Evolutionary conservation across 345 rosid species (phyloP), one percentile per base, ranked within the genome.

Genomic region (Pistacia integerrima): DNA sequence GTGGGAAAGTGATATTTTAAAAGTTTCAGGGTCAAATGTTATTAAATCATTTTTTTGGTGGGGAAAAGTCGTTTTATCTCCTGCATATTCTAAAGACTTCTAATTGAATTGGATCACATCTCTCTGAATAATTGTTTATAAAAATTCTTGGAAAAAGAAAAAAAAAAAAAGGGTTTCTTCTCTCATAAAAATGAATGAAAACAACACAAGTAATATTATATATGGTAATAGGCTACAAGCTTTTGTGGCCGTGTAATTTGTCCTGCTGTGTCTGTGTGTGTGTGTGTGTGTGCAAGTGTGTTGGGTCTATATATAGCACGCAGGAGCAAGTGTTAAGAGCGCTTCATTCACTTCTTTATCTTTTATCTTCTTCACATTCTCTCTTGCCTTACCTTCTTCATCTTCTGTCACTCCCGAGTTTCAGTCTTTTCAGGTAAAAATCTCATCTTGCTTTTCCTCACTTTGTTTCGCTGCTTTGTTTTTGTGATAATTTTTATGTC

Each of bases 381-480:
- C 22, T 68, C 28, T 11, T 30, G 11, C 64, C 18, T 66, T 54
- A 67, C 74, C 74, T 33, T 63, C 46, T 60, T 22, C 59, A 44
- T 17, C 16, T 14, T 0, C 9, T 11, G 0, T 11, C 56, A 8
- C 22, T 9, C 36, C 48, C 65, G 11, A 54, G 67, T 77, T 41
- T 35, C 28, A 36, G 66, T 46, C 62, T 36, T 48, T 56, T 11
- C 46, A 72, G 82, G 84, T 78, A 66, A 72, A 76, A 67, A 61
- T 62, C 52, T 58, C 11, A 48, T 11, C 22, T 20, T 30, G 64
- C 25, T 38, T 73, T 25, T 62, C n/a, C 9, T 13, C 35, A 16
- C 35, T 64, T 54, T 72, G 52, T 46, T 60, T 48, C 58, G 12
- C 8, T 63, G 52, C 66, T 63, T 33, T 36, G 55, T 62, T 51